Evolutionary conservation across 768 basidiomycete species (phyloP).

Genomic region (Mycena albidolilacea): DNA sequence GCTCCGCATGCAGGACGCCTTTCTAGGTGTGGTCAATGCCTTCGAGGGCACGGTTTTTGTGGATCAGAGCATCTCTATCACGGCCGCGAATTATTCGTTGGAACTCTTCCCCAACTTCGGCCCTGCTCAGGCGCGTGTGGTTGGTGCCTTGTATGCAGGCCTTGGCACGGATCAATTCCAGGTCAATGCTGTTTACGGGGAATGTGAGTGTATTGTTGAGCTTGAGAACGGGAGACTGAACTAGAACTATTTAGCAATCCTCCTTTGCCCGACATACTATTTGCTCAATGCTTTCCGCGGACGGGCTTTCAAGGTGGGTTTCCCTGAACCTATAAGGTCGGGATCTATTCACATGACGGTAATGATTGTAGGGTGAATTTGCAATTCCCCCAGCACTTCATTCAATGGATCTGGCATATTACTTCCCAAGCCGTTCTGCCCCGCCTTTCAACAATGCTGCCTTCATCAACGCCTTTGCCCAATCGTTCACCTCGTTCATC

Average conservation of each 20-base stretch:
- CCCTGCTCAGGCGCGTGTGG: slow-evolving; percentile 22
- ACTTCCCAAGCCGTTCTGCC: slow-evolving; percentile 41
- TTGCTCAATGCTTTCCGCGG: slow-evolving; percentile 48
- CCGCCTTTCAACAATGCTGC: slow-evolving; percentile 31
- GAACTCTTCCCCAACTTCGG: slow-evolving; percentile 45
- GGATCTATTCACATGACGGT: not conserved
- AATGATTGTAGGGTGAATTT: slow-evolving; percentile 45
- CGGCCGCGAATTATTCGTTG: slow-evolving; percentile 41
- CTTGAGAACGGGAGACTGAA: not conserved
- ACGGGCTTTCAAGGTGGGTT: slow-evolving; percentile 51
- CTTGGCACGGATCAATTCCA: slow-evolving; percentile 42
- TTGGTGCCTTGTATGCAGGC: slow-evolving; percentile 39
- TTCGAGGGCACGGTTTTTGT: slow-evolving; percentile 51
- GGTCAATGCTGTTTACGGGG: slow-evolving; percentile 44
- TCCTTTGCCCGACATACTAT: slow-evolving; percentile 54
- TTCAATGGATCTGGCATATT: slow-evolving; percentile 44
- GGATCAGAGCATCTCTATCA: slow-evolving; percentile 34
- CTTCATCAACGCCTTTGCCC: slow-evolving; percentile 37
- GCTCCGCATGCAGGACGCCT: slow-evolving; percentile 37
- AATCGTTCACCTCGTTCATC: slow-evolving; percentile 35
- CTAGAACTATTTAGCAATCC: slow-evolving; percentile 45
- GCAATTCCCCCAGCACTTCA: slow-evolving; percentile 47
- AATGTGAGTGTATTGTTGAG: slow-evolving; percentile 39
- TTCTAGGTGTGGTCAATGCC: slow-evolving; percentile 47
- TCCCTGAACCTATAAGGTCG: not conserved